phyloP scores from a whole-genome alignment of 225 moss, liverwort and hornwort species.

The Physcomitrellopsis africana region DNA sequence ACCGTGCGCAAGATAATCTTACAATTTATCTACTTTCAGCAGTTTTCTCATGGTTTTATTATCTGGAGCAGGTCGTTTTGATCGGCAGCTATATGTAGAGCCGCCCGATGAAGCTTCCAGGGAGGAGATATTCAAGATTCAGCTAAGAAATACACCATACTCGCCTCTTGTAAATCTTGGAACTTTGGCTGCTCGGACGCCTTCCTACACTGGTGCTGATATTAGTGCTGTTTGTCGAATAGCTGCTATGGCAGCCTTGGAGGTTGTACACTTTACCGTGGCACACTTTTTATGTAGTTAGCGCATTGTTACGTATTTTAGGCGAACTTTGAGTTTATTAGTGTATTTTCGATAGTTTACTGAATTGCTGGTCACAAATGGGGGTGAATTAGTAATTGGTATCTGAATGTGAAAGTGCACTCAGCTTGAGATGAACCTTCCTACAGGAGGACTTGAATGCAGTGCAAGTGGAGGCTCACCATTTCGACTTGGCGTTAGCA shows the following conservation, averaged over 20 bases:
- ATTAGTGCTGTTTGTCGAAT: conserved; percentile 88
- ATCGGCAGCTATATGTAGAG: conserved; percentile 86
- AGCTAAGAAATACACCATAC: conserved; percentile 73
- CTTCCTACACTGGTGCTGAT: conserved; percentile 83
- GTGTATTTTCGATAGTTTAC: too few relatives aligned
- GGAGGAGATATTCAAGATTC: conserved; percentile 85
- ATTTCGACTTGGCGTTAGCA: conserved; percentile 55
- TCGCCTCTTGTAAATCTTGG: conserved; percentile 59
- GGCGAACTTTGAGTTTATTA: background rate
- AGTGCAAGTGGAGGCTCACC: conserved; percentile 48
- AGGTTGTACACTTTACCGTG: conserved; percentile 47
- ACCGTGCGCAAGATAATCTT: background rate
- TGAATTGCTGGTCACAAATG: too few relatives aligned
- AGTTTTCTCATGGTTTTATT: conserved; percentile 29
- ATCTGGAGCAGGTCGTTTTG: conserved; percentile 80
- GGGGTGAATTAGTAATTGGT: too few relatives aligned
- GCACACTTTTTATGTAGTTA: background rate
- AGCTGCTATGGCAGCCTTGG: conserved; percentile 84
- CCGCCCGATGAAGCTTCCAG: conserved; percentile 82
- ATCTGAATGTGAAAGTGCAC: background rate
- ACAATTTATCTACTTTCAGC: background rate
- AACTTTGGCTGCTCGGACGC: conserved; percentile 65
- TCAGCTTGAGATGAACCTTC: conserved; percentile 20
- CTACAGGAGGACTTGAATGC: conserved; percentile 57
- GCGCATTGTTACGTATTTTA: background rate